Conservation (phyloP, 805 yeast genomes). For the Phaffomyces opuntiae region DNA sequence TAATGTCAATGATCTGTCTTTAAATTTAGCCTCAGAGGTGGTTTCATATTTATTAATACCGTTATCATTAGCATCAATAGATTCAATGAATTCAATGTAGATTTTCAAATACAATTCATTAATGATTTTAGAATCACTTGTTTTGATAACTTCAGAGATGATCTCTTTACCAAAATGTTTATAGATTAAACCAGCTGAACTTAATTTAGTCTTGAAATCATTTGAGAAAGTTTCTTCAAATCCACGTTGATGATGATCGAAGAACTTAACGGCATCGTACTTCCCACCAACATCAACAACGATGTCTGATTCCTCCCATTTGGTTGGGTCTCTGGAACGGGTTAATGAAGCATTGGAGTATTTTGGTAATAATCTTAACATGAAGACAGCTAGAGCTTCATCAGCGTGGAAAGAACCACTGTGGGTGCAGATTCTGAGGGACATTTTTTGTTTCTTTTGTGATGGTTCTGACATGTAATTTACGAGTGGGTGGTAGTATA, state of each 20-base stretch:
- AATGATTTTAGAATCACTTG: conserved; percentile 34
- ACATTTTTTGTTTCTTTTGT: conserved; percentile 25
- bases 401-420: conserved; percentile 97
- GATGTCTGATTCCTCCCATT: conserved; percentile 82
- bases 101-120: conserved; percentile 65
- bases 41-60: conserved; percentile 71
- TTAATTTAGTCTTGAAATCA: conserved; percentile 65
- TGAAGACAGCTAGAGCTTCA: conserved; percentile 87
- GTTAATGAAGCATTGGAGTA: conserved; percentile 60
- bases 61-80: conserved; percentile 93
- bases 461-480: not conserved
- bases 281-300: conserved; percentile 94
- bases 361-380: conserved; percentile 67
- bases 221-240: conserved; percentile 68
- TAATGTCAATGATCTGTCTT: conserved; percentile 65
- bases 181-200: conserved; percentile 90
- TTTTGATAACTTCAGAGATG: conserved; percentile 44
- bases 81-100: conserved; percentile 83
- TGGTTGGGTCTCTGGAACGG: conserved; percentile 77
- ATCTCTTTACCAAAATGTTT: conserved; percentile 77
- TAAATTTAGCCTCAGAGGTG: conserved; percentile 50
- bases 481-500: too few species aligned
- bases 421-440: conserved; percentile 75
- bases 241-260: conserved; percentile 96
- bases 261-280: conserved; percentile 78